Evolutionary conservation across 1,139 yeast genomes (phyloP).

Genomic region (Williopsis jadinii): DNA sequence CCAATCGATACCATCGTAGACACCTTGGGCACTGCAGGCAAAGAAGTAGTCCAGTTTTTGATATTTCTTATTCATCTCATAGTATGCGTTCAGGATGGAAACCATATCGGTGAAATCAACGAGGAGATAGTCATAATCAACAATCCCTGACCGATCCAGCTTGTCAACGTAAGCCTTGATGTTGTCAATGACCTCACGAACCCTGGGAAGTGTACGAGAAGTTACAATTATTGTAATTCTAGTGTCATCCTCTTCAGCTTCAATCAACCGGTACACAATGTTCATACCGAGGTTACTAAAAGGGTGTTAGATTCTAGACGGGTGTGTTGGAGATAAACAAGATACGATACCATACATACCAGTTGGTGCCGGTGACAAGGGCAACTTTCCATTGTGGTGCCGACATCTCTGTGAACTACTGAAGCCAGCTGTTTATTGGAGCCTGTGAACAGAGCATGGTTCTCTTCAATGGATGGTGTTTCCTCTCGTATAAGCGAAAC

Average conservation of each 20-base stretch:
- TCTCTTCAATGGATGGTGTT: too few relatives aligned
- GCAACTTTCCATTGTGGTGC: conserved; percentile 33
- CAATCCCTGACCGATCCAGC: conserved; percentile 39
- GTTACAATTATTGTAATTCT: conserved; percentile 78
- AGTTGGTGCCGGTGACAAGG: conserved; percentile 57
- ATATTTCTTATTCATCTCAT: conserved; percentile 61
- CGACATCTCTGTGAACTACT: conserved; percentile 1
- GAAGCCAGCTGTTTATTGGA: neutral
- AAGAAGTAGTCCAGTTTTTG: conserved; percentile 66
- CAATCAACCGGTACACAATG: conserved; percentile 72
- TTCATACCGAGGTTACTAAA: conserved; percentile 77
- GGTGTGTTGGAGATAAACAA: too few relatives aligned
- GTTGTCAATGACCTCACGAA: conserved; percentile 60
- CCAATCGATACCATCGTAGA: conserved; percentile 85
- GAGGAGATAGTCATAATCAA: conserved; percentile 80
- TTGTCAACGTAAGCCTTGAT: conserved; percentile 47
- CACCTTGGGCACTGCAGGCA: conserved; percentile 87
- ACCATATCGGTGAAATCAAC: conserved; percentile 92
- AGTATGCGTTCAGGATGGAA: conserved; percentile 66
- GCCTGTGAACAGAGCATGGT: too few relatives aligned
- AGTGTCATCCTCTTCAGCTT: conserved; percentile 42
- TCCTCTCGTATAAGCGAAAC: too few relatives aligned
- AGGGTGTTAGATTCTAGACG: neutral
- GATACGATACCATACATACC: conserved; percentile 22
- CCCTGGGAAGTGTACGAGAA: conserved; percentile 81